These are phyloP conservation scores for Colletotrichum cordylinicola DNA, from an alignment of 2,329 filamentous ascomycete genomes.

Conservation along the genomic window DNA sequence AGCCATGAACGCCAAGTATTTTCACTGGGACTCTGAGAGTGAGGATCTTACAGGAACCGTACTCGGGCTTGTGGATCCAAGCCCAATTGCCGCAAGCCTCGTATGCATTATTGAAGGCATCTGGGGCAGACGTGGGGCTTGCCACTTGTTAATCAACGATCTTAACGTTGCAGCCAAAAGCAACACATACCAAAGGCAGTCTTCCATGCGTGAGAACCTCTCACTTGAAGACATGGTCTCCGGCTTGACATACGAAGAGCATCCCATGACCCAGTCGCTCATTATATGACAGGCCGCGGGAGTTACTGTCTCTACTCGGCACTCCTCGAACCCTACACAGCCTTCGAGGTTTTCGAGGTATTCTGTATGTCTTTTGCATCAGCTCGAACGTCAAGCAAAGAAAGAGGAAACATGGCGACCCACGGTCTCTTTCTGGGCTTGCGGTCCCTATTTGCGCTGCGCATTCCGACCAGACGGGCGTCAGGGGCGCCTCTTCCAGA, in stretches of 20 bases:
- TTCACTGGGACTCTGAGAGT: not conserved
- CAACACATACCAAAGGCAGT: not conserved
- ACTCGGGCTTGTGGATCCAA: not conserved
- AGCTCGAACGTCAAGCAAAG: not conserved
- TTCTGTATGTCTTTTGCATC: not conserved
- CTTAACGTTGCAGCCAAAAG: not conserved
- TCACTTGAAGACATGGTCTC: not conserved
- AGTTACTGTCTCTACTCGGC: not conserved
- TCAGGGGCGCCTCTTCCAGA: not conserved
- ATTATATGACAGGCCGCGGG: not conserved
- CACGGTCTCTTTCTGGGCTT: not conserved
- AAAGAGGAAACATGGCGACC: not conserved
- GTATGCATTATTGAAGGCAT: not conserved
- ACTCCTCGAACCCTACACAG: not conserved
- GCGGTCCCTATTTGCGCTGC: not conserved
- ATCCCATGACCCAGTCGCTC: not conserved
- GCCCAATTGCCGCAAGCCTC: not conserved
- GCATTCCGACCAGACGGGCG: not conserved
- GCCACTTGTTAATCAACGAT: not conserved
- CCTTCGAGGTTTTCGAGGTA: not conserved
- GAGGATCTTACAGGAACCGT: not conserved
- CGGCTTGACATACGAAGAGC: not conserved
- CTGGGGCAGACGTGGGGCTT: not conserved
- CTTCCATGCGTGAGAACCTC: not conserved
- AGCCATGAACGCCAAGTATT: not conserved